These are phyloP conservation scores for Helianthus annuus DNA, from an alignment of 129 eudicot species.

Conservation along the genomic window HanXRQr2.0-SUNRISE NC_035434.2:169590425-169590924, in stretches of 20 bases:
- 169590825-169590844: slow-evolving; percentile 60
- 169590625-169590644: slow-evolving; percentile 93
- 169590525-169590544: slow-evolving; percentile 93
- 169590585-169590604: slow-evolving; percentile 43
- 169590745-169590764: slow-evolving; percentile 97
- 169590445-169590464: slow-evolving; percentile 82
- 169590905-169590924: slow-evolving; percentile 89
- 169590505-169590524: slow-evolving; percentile 92
- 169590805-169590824: slow-evolving; percentile 88
- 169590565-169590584: slow-evolving; percentile 45
- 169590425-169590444: slow-evolving; percentile 99
- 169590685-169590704: slow-evolving; percentile 95
- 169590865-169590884: slow-evolving; percentile 72
- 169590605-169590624: slow-evolving; percentile 70
- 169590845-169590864: slow-evolving; percentile 68
- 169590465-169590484: slow-evolving; percentile 83
- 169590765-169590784: slow-evolving; percentile 94
- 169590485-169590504: slow-evolving; percentile 88
- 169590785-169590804: slow-evolving; percentile 94
- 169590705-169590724: slow-evolving; percentile 93
- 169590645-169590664: slow-evolving; percentile 99
- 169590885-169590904: slow-evolving; percentile 68
- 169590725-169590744: slow-evolving; percentile 90
- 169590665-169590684: slow-evolving; percentile 87
- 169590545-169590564: slow-evolving; percentile 49